Base-by-base conservation (phyloP, 2,329 filamentous ascomycete genomes). In the Fusarium temperatum region DNA sequence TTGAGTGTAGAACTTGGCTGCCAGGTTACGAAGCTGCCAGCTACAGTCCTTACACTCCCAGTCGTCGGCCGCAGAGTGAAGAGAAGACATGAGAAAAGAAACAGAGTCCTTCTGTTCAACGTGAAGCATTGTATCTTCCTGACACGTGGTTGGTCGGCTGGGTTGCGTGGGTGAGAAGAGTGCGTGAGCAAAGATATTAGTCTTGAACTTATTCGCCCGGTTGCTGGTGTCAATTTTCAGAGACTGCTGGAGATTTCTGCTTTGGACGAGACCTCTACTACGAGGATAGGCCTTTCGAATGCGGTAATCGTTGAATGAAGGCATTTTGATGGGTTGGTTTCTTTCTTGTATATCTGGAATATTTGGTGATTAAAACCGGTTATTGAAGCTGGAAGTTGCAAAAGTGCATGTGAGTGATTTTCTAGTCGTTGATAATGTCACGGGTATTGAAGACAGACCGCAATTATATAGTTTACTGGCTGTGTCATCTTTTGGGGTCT, bases 41-140 rank as follows among this genome's bases (percentile, higher is more conserved):
- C 64, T 63, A 24, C 64, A 68, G 18, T 50, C 36, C n/a, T 63
- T 63, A 9, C 66, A 68, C 7, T 68, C 42, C 66, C 64, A 68
- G 8, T 44, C 38, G n/a, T 68, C 64, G 26, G 66, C 66, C 18
- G 32, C 64, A 6, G 51, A 9, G 17, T 68, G 35, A 6, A 68
- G 26, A 11, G 50, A 38, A 14, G 64, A 39, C 20, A 42, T 20
- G 17, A 68, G 32, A 10, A 68, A 24, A 11, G 66, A 22, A 18
- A 35, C 20, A 14, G 48, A 63, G 42, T 63, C 56, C 9, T 47
- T 51, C 22, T 68, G 44, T 24, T 68, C 66, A 24, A 60, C 28
- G 14, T 63, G 48, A 10, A 45, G 26, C 36, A 38, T 50, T 22
- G 65, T 20, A 13, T 24, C 42, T 18, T 42, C 48, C 15, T 28